Base-by-base conservation (phyloP, 805 yeast species). In the Candida loeiensis region DNA sequence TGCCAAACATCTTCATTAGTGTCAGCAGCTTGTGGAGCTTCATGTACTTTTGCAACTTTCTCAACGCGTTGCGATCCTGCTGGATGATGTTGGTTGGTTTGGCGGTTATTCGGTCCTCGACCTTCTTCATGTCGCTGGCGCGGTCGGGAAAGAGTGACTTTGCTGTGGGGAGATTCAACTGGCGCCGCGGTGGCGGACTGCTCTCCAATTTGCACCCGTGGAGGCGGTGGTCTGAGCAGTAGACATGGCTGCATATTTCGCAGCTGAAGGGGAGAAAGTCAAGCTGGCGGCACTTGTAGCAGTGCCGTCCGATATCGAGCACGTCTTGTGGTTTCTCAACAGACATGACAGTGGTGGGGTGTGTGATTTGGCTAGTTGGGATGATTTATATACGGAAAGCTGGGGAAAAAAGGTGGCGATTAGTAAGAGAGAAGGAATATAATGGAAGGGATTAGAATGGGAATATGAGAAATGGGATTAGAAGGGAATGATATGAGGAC, bases 251-350 rank as follows among this genome's bases (percentile, higher is more conserved):
- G 50, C 80, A 75, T 37, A 63, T 66, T 31, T 71, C 73, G 53
- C 85, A 80, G 13, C 56, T 56, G 51, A 69, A 79, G 13, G 85
- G 85, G 20, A 80, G 59, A 46, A 79, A 80, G 53, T 80, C 85
- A 5, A 78, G 59, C 45, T 63, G 66, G 34, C 69, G 61, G 53
- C 85, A 80, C 13, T 68, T 59, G 19, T 55, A 49, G 54, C 85
- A 80, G 49, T 77, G 76, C 42, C 70, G 57, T n/a, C 85, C 85
- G 4, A 80, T 69, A 35, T 80, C 74, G 56, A 80, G 60, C 46
- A 35, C 14, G 12, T 25, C 43, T 29, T 31, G 34, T 22, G 31
- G 39, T 16, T 39, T 39, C 15, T 39, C 42, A 13, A 39, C 25
- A 30, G 42, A 39, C 42, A 39, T 39, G 31, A 17, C n/a, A n/a